Base-by-base conservation (phyloP, 306 rosid species). In the Dalbergia oliveri region DNA sequence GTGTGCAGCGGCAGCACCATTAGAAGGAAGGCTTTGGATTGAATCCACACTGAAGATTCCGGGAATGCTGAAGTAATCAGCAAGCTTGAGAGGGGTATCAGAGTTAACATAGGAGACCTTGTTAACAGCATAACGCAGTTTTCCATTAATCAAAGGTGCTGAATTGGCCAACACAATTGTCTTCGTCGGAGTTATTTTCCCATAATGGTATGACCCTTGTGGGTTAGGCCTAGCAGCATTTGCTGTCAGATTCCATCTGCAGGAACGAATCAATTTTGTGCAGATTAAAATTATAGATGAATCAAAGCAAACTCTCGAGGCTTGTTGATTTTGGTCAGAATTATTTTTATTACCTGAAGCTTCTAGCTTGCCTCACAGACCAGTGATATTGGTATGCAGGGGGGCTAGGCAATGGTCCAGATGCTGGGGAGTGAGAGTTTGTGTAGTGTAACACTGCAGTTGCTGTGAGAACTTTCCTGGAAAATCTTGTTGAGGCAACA, bases 191-290 rank as follows among this genome's bases (percentile, higher is more conserved):
- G 87, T 82, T 44, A 96, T 89, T 82, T 72, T 84, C 58, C 99
- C 99, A 44, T 95, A 95, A 84, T 95, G 99, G 91, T 53, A 95
- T 61, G 99, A 95, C 8, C 99, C 98, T 77, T 95, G 98, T 61
- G 99, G 99, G 49, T 95, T 95, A 19, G 98, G 98, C 90, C 99
- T 88, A 8, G 99, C 99, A 31, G 99, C 99, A 89, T 84, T 96
- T 84, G 99, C 98, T 58, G 98, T 96, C 84, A 93, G 80, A 80
- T 93, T 96, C 98, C 98, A 91, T 88, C 98, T 95, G 85, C 77
- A 85, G 31, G 23, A 81, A 77, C 47, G 71, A 67, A 41, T 47
- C 67, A 64, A 16, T 39, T 59, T 39, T 71, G 39, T 54, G 57
- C 67, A 35, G 6, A 63, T 74, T 43, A 74, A 44, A 49, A 39